Percentiles rank a stretch among this genome's conserved stretches.
Evolutionary conservation across 1,284 basidiomycete species (phyloP).

Genomic region (Pholiota adiposa): DNA sequence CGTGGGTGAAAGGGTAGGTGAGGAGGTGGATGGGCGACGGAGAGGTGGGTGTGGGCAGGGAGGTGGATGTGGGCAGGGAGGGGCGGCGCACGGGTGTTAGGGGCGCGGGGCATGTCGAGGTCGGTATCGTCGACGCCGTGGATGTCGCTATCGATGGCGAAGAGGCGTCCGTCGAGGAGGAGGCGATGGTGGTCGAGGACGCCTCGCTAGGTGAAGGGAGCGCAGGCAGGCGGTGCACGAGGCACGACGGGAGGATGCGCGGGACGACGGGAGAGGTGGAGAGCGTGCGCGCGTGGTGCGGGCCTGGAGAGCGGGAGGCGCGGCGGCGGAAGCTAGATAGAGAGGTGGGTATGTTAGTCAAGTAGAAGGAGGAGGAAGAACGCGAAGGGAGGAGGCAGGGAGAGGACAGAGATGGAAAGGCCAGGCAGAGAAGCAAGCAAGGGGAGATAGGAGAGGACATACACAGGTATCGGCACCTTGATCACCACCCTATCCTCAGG

Average conservation of each 20-base stretch:
- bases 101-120: background rate
- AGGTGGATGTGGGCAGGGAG: conserved; percentile 25
- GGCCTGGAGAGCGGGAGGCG: conserved; percentile 20
- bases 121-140: background rate
- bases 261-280: conserved; percentile 32
- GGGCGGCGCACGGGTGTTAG: conserved; percentile 21
- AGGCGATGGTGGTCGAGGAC: too few species aligned
- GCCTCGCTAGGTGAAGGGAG: too few species aligned
- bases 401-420: too few species aligned
- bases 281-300: background rate
- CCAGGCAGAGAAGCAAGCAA: too few species aligned
- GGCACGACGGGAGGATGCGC: conserved; percentile 45
- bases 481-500: conserved; percentile 53
- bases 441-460: too few species aligned
- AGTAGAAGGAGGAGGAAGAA: too few species aligned
- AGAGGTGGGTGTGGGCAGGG: too few species aligned
- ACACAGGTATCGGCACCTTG: conserved; percentile 66
- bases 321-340: conserved; percentile 37
- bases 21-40: too few species aligned
- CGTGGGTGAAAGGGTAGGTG: too few species aligned
- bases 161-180: too few species aligned
- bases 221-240: conserved; percentile 44
- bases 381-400: too few species aligned
- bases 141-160: conserved; percentile 16
- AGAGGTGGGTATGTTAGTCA: background rate